These are phyloP conservation scores for Haematococcus sp. DNA, from an alignment of 139 green algal genomes.

Conservation along the genomic window DNA sequence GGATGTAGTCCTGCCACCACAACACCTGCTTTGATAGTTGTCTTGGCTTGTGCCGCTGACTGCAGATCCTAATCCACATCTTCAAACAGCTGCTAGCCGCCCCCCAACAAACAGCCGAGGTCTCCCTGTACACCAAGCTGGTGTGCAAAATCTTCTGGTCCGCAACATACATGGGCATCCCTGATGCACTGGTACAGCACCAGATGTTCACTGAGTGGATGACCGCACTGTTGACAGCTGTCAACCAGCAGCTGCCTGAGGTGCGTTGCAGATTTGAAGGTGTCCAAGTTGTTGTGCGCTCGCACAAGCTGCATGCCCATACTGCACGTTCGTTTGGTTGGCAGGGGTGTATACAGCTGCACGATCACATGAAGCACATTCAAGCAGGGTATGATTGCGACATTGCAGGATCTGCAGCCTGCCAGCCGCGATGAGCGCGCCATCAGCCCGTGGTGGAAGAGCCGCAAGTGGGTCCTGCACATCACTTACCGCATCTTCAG, in stretches of 20 bases:
- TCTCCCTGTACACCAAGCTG: constrained; percentile 53
- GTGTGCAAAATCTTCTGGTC: constrained; percentile 93
- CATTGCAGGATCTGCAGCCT: constrained; percentile 2
- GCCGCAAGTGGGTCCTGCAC: constrained; percentile 96
- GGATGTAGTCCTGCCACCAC: too few relatives aligned
- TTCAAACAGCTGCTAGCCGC: constrained; percentile 64
- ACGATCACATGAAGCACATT: too few relatives aligned
- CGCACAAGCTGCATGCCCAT: background rate
- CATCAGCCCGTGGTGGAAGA: constrained; percentile 91
- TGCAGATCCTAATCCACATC: constrained; percentile 42
- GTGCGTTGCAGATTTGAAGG: constrained; percentile 23
- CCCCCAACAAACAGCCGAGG: constrained; percentile 19
- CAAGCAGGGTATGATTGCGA: too few relatives aligned
- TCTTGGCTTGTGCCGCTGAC: too few relatives aligned
- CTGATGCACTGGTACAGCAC: constrained; percentile 63
- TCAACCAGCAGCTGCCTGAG: constrained; percentile 70
- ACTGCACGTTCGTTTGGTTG: too few relatives aligned
- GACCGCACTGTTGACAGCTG: constrained; percentile 61
- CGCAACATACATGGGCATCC: constrained; percentile 88
- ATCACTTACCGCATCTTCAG: constrained; percentile 77
- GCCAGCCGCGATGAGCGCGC: constrained; percentile 47
- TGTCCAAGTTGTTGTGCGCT: background rate
- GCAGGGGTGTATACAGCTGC: too few relatives aligned
- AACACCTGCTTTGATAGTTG: too few relatives aligned
- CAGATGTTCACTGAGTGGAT: constrained; percentile 85